phyloP scores from a whole-genome alignment of 2,329 filamentous ascomycete genomes.

The Colletotrichum australisinense region DNA sequence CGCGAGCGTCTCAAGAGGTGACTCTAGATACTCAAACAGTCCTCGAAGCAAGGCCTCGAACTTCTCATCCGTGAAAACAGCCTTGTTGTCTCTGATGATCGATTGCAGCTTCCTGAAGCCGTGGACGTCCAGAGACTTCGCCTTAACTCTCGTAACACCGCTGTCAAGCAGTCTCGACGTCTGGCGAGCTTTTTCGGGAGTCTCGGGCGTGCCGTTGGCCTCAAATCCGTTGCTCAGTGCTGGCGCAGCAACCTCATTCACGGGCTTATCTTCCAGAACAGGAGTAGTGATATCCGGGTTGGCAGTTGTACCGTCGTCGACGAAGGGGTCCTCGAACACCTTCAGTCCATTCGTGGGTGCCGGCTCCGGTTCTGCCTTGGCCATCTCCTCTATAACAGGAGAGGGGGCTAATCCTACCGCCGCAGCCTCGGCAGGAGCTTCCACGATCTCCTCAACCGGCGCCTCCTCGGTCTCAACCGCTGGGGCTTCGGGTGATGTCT shows the following conservation, averaged over 20 bases:
- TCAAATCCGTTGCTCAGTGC: constrained; percentile 14
- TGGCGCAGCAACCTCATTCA: constrained; percentile 65
- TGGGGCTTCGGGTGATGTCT: constrained; percentile 3
- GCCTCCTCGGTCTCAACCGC: not conserved
- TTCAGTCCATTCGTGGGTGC: constrained; percentile 56
- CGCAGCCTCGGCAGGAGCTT: constrained; percentile 25
- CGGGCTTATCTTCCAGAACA: constrained; percentile 69
- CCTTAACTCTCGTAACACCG: constrained; percentile 78
- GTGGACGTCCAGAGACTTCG: constrained; percentile 80
- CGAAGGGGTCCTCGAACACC: constrained; percentile 74
- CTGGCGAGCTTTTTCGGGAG: constrained; percentile 67
- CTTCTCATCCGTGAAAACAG: constrained; percentile 73
- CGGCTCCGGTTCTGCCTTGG: constrained; percentile 36
- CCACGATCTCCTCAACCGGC: not conserved
- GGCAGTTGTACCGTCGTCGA: constrained; percentile 58
- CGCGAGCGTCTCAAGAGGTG: constrained; percentile 63
- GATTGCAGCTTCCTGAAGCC: constrained; percentile 84
- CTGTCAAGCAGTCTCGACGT: constrained; percentile 75
- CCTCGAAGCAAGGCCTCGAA: constrained; percentile 76
- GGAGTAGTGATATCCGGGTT: constrained; percentile 58
- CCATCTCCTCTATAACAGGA: constrained; percentile 4
- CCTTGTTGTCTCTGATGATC: constrained; percentile 74
- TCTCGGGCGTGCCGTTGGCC: constrained; percentile 40
- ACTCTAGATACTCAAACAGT: constrained; percentile 78
- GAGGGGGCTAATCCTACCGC: constrained; percentile 8